Base-by-base conservation (phyloP, 495 filamentous ascomycete species). In the Elasticomyces elasticus region DNA sequence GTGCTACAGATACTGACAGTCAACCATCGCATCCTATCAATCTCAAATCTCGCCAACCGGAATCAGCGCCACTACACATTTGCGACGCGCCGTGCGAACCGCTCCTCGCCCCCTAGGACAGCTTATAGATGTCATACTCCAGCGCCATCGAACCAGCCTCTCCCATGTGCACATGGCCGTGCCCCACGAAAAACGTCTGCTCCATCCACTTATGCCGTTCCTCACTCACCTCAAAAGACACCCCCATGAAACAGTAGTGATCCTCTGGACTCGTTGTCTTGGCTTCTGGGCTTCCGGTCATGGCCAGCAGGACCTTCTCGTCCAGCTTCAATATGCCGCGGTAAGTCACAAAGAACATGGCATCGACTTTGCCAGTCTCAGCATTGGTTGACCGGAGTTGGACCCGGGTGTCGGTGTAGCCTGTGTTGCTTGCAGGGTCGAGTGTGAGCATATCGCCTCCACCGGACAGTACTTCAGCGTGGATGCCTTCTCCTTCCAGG, bases 1-100 rank as follows among this genome's bases (percentile, higher is more conserved):
- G 11, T 52, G 49, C 41, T 57, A 57, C 24, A 5, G 15, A 12
- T 57, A 57, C 24, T 52, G 22, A 51, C n/a, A 22, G 19, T 48
- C 11, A n/a, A n/a, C n/a, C n/a, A n/a, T n/a, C n/a, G n/a, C n/a
- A n/a, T n/a, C n/a, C n/a, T n/a, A n/a, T n/a, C n/a, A 20, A 26
- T 41, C n/a, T n/a, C n/a, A n/a, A n/a, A 33, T 33, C 30, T 7
- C 30, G 7, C 30, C 30, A 33, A 33, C 30, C 30, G 7, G 30
- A 15, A 33, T 7, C n/a, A n/a, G n/a, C n/a, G n/a, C n/a, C n/a
- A n/a, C n/a, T n/a, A n/a, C n/a, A n/a, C n/a, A n/a, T n/a, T n/a
- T n/a, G n/a, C n/a, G n/a, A n/a, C n/a, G n/a, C n/a, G n/a, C n/a
- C n/a, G n/a, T n/a, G n/a, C n/a, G n/a, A n/a, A n/a, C n/a, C n/a